Percentiles rank a stretch among this genome's conserved stretches.
Conservation (phyloP, 1,284 basidiomycete genomes). For the Sporisorium graminicola region DNA sequence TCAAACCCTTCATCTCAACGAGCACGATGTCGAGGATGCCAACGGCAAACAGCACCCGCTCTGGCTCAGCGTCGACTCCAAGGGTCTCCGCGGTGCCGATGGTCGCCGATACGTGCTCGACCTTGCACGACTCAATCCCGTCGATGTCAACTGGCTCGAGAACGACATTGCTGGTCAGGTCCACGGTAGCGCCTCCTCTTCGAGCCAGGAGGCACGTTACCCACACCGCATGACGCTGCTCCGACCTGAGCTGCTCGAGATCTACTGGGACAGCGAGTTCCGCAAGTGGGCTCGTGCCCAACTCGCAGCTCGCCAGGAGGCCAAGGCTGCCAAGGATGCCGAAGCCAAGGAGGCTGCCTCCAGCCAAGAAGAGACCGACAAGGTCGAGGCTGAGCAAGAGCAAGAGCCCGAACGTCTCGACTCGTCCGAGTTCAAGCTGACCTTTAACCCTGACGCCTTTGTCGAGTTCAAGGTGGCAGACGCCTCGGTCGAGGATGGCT, state of each 20-base stretch:
- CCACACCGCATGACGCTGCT: constrained; percentile 74
- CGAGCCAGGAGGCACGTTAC: constrained; percentile 65
- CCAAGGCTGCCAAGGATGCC: constrained; percentile 40
- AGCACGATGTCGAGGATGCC: constrained; percentile 72
- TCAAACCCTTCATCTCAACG: constrained; percentile 72
- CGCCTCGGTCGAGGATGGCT: constrained; percentile 39
- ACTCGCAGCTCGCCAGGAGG: constrained; percentile 67
- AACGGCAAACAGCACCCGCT: constrained; percentile 72
- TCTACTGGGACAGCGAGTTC: constrained; percentile 73
- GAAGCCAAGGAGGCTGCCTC: constrained; percentile 40
- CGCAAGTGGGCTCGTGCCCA: constrained; percentile 73
- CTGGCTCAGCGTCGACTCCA: constrained; percentile 74
- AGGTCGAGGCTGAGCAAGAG: constrained; percentile 30
- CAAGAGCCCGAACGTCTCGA: constrained; percentile 59
- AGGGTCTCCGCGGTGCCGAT: constrained; percentile 74
- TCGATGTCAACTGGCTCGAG: constrained; percentile 75
- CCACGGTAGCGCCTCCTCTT: constrained; percentile 45
- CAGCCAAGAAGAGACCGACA: constrained; percentile 32
- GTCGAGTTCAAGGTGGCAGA: constrained; percentile 68
- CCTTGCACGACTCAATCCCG: constrained; percentile 73
- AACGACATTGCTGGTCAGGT: constrained; percentile 71
- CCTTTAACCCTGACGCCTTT: constrained; percentile 76
- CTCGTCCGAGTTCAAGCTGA: constrained; percentile 72
- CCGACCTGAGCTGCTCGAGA: constrained; percentile 74
- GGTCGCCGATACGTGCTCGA: constrained; percentile 75